Percentiles rank a stretch among this genome's conserved stretches.
phyloP scores from a whole-genome alignment of 306 rosid genomes.

The Cicer bijugum region DNA sequence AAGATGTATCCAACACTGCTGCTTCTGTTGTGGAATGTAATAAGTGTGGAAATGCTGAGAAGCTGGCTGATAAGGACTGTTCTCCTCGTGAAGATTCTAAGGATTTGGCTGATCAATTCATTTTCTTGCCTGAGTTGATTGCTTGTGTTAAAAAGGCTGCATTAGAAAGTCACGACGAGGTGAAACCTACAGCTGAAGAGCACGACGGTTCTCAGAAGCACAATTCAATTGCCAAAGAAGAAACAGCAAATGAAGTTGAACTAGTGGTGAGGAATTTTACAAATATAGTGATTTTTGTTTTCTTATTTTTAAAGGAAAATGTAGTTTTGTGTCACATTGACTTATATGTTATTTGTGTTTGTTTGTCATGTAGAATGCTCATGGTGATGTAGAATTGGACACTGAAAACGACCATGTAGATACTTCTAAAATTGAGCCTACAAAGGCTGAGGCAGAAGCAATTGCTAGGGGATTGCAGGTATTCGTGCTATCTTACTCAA shows the following conservation, averaged over 20 bases:
- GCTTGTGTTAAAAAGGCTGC: constrained; percentile 83
- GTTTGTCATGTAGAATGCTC: constrained; percentile 62
- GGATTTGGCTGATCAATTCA: constrained; percentile 57
- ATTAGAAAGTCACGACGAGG: constrained; percentile 66
- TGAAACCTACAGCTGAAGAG: constrained; percentile 57
- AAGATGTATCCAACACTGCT: constrained; percentile 41
- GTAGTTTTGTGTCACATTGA: constrained; percentile 36
- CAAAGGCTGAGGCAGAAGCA: constrained; percentile 97
- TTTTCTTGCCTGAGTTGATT: constrained; percentile 82
- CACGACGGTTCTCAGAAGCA: constrained; percentile 43
- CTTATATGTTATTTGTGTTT: constrained; percentile 47
- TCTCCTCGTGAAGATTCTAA: constrained; percentile 54
- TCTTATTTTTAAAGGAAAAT: constrained; percentile 12
- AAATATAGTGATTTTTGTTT: constrained; percentile 41
- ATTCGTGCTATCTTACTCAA: constrained; percentile 43
- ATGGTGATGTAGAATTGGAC: constrained; percentile 71
- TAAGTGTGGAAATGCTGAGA: constrained; percentile 45
- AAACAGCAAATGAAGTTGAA: constrained; percentile 59
- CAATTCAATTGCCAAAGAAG: constrained; percentile 52
- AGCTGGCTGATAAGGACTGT: constrained; percentile 51
- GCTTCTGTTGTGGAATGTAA: constrained; percentile 48
- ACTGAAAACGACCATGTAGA: constrained; percentile 65
- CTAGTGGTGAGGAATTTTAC: constrained; percentile 55
- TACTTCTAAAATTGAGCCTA: constrained; percentile 82
- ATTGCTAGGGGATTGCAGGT: constrained; percentile 94